Evolutionary conservation across 176 grass and related monocot genomes (phyloP).

Genomic region (Musa itinerans): DNA sequence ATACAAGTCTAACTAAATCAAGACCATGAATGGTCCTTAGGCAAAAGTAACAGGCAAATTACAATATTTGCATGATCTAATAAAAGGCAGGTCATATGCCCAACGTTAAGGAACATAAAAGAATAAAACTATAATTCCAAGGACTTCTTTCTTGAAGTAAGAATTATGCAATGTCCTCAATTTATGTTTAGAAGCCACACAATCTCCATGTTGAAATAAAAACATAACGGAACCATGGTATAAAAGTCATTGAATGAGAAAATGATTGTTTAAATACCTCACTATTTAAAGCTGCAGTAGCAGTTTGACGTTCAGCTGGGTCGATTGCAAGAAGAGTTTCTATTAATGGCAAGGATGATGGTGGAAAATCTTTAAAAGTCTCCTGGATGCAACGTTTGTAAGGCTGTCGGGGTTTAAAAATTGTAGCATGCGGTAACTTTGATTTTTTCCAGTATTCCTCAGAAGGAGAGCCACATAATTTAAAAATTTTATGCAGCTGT

Average conservation of each 20-base stretch:
- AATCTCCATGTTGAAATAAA: background rate
- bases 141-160: background rate
- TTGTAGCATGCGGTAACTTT: constrained; percentile 23
- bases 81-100: background rate
- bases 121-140: background rate
- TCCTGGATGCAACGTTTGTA: constrained; percentile 18
- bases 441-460: constrained; percentile 23
- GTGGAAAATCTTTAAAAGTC: constrained; percentile 18
- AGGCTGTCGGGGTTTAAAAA: constrained; percentile 20
- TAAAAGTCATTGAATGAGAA: background rate
- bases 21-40: background rate
- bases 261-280: constrained; percentile 4
- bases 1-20: background rate
- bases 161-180: background rate
- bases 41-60: background rate
- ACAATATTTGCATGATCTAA: background rate
- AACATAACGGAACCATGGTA: background rate
- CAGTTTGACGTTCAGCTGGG: constrained; percentile 14
- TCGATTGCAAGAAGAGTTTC: constrained; percentile 23
- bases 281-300: constrained; percentile 15
- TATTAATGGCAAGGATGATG: constrained; percentile 16
- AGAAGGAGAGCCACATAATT: constrained; percentile 16
- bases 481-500: constrained; percentile 21
- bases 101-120: background rate
- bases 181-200: background rate